These are phyloP conservation scores for Immersiella caudata DNA, from an alignment of 495 filamentous ascomycete genomes.

Conservation along the genomic window DNA sequence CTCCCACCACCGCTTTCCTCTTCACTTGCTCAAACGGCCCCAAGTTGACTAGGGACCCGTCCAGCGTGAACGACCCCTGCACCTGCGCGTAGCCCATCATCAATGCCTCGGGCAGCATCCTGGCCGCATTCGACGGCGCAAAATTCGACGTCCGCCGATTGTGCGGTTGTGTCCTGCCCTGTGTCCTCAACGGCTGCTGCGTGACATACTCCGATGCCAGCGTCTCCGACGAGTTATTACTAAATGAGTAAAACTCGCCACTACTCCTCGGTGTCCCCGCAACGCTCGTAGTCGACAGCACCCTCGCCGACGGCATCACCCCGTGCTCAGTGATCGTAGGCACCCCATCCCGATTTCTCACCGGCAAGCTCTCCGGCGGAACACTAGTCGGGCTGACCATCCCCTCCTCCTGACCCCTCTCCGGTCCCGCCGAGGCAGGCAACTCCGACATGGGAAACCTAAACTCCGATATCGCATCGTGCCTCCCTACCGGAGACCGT, in stretches of 20 bases:
- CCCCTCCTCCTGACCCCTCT: slow-evolving; percentile 6
- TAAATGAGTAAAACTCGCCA: slow-evolving; percentile 89
- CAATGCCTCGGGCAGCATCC: slow-evolving; percentile 64
- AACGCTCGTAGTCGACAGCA: slow-evolving; percentile 73
- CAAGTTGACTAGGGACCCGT: slow-evolving; percentile 88
- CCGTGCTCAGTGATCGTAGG: slow-evolving; percentile 57
- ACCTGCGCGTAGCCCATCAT: slow-evolving; percentile 99
- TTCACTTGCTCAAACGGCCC: slow-evolving; percentile 94
- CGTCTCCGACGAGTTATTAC: slow-evolving; percentile 92
- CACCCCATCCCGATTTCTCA: slow-evolving; percentile 43
- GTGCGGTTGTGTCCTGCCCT: slow-evolving; percentile 56
- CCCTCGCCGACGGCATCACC: slow-evolving; percentile 62
- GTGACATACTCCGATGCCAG: slow-evolving; percentile 86
- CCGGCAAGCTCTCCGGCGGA: slow-evolving; percentile 35
- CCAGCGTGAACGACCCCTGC: slow-evolving; percentile 87
- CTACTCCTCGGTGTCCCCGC: slow-evolving; percentile 79
- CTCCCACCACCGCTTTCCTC: slow-evolving; percentile 85
- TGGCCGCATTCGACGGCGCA: slow-evolving; percentile 46
- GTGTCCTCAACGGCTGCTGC: slow-evolving; percentile 54
- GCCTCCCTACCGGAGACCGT: slow-evolving; percentile 40
- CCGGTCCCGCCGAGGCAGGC: slow-evolving; percentile 38
- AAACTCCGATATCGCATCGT: slow-evolving; percentile 61
- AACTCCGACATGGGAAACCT: slow-evolving; percentile 65
- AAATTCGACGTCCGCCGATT: slow-evolving; percentile 65
- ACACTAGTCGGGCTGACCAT: slow-evolving; percentile 43